Evolutionary conservation across 2,329 filamentous ascomycete species (phyloP).

Genomic region (Alternaria ventricosa): DNA sequence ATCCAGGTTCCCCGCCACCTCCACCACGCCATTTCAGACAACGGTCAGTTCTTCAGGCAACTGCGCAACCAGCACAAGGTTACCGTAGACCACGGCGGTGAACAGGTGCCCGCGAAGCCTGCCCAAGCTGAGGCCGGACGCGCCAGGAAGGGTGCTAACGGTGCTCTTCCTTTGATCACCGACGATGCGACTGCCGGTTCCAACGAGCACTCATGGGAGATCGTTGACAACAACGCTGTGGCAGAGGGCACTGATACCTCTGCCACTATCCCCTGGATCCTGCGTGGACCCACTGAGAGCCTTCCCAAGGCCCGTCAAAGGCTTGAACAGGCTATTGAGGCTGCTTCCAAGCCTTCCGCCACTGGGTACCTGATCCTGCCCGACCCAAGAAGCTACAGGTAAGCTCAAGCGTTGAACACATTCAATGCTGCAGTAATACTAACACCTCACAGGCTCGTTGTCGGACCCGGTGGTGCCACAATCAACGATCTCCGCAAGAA

Average conservation of each 20-base stretch:
- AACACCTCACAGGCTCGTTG: conserved; percentile 67
- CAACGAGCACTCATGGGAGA: conserved; percentile 81
- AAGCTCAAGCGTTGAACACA: neutral
- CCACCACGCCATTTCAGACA: conserved; percentile 85
- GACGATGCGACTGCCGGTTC: conserved; percentile 68
- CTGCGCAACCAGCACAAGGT: conserved; percentile 86
- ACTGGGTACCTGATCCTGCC: conserved; percentile 89
- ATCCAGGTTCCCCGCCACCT: conserved; percentile 81
- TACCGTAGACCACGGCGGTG: conserved; percentile 87
- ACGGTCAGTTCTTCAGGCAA: conserved; percentile 91
- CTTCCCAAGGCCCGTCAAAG: conserved; percentile 80
- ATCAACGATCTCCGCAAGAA: conserved; percentile 93
- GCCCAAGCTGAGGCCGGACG: conserved; percentile 55
- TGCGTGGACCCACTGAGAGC: conserved; percentile 78
- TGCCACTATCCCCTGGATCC: conserved; percentile 82
- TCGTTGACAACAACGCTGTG: conserved; percentile 68
- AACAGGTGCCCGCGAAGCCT: conserved; percentile 75
- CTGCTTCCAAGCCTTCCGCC: conserved; percentile 71
- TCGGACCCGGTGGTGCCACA: conserved; percentile 86
- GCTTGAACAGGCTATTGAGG: conserved; percentile 75
- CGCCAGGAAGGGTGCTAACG: conserved; percentile 62
- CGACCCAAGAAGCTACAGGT: conserved; percentile 81
- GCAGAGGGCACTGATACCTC: conserved; percentile 60
- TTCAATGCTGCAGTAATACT: neutral
- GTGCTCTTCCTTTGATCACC: conserved; percentile 86